Conservation (phyloP, 768 basidiomycete genomes). For the Naganishia randhawae region DNA sequence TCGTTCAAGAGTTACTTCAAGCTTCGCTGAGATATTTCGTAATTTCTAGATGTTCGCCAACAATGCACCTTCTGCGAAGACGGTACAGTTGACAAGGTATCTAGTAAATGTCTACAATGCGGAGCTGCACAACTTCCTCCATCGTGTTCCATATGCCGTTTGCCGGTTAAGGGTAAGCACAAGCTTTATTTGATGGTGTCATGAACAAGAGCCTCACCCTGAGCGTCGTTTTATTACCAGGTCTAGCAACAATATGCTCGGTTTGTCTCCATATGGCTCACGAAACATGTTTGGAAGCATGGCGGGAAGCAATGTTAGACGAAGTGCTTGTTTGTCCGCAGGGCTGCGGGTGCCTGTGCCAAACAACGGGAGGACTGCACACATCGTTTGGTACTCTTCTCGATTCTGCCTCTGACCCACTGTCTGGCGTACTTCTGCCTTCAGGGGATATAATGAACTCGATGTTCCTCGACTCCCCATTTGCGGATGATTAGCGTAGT, state of each 20-base stretch:
- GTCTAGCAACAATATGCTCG: constrained; percentile 12
- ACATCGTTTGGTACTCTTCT: background rate
- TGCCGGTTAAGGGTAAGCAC: constrained; percentile 46
- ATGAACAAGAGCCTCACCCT: background rate
- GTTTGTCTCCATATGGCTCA: background rate
- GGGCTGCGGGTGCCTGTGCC: constrained; percentile 7
- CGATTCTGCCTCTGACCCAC: background rate
- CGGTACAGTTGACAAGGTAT: background rate
- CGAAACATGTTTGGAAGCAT: background rate
- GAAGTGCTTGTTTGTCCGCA: constrained; percentile 15
- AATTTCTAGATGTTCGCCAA: constrained; percentile 6
- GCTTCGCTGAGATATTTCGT: constrained; percentile 4
- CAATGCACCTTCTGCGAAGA: constrained; percentile 33
- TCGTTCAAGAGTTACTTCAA: constrained; percentile 11
- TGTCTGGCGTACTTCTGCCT: background rate
- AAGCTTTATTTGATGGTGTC: background rate
- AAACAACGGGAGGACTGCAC: constrained; percentile 9
- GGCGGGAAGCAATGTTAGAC: constrained; percentile 3
- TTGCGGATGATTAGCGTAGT: constrained; percentile 1
- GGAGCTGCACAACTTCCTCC: constrained; percentile 24
- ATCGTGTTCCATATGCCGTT: constrained; percentile 42
- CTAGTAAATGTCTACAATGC: constrained; percentile 35
- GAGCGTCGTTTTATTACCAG: background rate
- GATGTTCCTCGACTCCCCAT: constrained; percentile 12
- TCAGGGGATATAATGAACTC: background rate